Conservation (phyloP, 2,329 filamentous ascomycete genomes). For the Monosporascus sp. region DNA sequence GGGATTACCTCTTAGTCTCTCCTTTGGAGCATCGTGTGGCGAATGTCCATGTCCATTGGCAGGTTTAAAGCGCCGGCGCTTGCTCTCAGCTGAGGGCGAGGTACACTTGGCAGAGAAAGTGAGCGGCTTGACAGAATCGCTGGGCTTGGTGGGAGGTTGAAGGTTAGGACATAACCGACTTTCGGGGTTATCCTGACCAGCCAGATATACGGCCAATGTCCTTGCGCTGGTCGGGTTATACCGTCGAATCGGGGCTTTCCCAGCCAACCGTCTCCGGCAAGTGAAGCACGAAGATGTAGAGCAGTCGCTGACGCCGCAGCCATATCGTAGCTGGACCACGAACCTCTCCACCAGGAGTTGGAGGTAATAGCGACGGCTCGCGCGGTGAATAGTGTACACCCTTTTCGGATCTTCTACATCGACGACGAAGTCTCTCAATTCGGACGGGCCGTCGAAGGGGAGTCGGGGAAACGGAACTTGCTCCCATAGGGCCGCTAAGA, state of each 20-base stretch:
- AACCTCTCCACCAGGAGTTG: slow-evolving; percentile 69
- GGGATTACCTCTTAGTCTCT: background rate
- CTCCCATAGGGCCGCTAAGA: slow-evolving; percentile 57
- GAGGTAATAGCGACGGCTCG: slow-evolving; percentile 57
- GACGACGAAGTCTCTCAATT: slow-evolving; percentile 50
- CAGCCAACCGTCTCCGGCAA: slow-evolving; percentile 62
- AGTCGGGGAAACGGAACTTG: slow-evolving; percentile 54
- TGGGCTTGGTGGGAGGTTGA: slow-evolving; percentile 35
- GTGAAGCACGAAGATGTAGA: slow-evolving; percentile 75
- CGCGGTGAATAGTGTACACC: slow-evolving; percentile 56
- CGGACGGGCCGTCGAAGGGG: slow-evolving; percentile 54
- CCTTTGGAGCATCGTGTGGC: slow-evolving; percentile 1
- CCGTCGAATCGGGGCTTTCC: slow-evolving; percentile 64
- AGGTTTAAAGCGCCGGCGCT: slow-evolving; percentile 1
- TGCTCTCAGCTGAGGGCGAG: slow-evolving; percentile 12
- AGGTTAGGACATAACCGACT: slow-evolving; percentile 58
- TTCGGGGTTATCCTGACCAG: slow-evolving; percentile 73
- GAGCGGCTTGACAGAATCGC: slow-evolving; percentile 42
- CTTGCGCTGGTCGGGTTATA: slow-evolving; percentile 79
- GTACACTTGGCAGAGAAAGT: slow-evolving; percentile 36
- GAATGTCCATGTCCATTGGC: background rate
- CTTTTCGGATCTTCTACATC: slow-evolving; percentile 57
- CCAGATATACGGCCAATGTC: slow-evolving; percentile 73
- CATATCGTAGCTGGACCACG: slow-evolving; percentile 74
- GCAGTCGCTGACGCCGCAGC: slow-evolving; percentile 67